Evolutionary conservation across 1,284 basidiomycete species (phyloP).

Genomic region (Ustilago hordei): DNA sequence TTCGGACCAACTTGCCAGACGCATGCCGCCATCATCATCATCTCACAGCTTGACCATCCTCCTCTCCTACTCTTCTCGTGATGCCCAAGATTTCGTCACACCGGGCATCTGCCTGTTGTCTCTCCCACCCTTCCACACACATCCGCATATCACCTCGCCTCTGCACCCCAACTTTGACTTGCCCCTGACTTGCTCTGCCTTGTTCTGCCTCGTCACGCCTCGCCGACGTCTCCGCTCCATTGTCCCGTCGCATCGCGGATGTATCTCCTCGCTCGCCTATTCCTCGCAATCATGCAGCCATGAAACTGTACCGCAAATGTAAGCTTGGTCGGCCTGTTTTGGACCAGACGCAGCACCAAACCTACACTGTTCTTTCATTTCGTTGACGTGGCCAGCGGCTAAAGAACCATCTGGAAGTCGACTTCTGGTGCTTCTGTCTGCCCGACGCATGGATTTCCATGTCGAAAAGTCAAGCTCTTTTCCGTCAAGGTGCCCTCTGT

Average conservation of each 20-base stretch:
- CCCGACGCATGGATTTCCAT: slow-evolving; percentile 17
- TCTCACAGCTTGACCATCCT: slow-evolving; percentile 9
- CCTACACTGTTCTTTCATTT: not conserved
- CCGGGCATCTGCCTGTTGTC: not conserved
- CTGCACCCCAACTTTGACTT: slow-evolving; percentile 20
- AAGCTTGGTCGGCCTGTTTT: not conserved
- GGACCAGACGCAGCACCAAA: too few relatives aligned
- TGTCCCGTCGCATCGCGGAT: slow-evolving; percentile 1
- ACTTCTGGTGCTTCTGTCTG: not conserved
- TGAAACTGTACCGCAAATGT: slow-evolving; percentile 8
- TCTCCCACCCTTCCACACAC: not conserved
- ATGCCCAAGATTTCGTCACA: slow-evolving; percentile 19
- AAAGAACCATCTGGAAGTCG: slow-evolving; percentile 7
- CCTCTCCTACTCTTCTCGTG: not conserved
- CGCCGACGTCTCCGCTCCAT: not conserved
- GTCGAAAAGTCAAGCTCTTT: slow-evolving; percentile 15
- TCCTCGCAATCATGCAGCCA: slow-evolving; percentile 8
- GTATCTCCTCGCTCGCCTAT: not conserved
- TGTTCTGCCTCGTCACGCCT: not conserved
- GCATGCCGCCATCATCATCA: slow-evolving; percentile 18
- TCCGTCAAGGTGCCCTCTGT: not conserved
- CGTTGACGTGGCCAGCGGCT: not conserved
- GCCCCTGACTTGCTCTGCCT: not conserved
- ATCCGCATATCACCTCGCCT: slow-evolving; percentile 11
- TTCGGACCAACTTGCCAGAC: not conserved